Conservation (phyloP, 1,139 yeast genomes). For the Suhomyces coccinellae region DNA sequence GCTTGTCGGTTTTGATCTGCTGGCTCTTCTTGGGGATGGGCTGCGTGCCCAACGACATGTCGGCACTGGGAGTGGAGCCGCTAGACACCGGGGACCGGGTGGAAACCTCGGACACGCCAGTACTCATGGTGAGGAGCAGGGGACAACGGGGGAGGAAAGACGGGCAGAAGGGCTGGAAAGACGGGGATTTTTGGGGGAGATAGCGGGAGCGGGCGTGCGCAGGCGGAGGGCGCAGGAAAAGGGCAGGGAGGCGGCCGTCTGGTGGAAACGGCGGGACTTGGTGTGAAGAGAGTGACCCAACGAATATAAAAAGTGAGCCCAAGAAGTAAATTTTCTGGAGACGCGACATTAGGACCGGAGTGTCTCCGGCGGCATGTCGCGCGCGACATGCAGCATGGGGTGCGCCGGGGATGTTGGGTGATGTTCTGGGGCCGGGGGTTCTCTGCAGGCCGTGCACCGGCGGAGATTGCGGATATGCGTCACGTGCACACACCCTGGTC, state of each 20-base stretch:
- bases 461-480: not conserved
- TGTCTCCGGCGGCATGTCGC: slow-evolving; percentile 1
- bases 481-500: not conserved
- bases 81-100: slow-evolving; percentile 8
- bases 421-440: not conserved
- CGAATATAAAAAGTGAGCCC: slow-evolving; percentile 3
- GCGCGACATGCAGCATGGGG: slow-evolving; percentile 5
- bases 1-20: slow-evolving; percentile 69
- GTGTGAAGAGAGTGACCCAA: slow-evolving; percentile 4
- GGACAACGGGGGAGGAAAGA: not conserved
- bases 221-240: not conserved
- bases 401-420: not conserved
- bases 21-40: slow-evolving; percentile 89
- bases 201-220: not conserved
- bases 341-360: slow-evolving; percentile 3
- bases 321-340: slow-evolving; percentile 8
- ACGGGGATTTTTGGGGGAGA: not conserved
- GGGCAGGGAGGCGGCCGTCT: not conserved
- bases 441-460: no score
- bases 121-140: slow-evolving; percentile 5
- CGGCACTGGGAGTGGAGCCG: slow-evolving; percentile 10
- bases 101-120: slow-evolving; percentile 6
- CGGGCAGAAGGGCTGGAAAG: not conserved
- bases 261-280: not conserved
- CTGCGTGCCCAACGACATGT: slow-evolving; percentile 33